Evolutionary conservation across 2,329 filamentous ascomycete species (phyloP), one percentile per base, ranked within the genome.

Genomic region (Drechslerella stenobrocha): DNA sequence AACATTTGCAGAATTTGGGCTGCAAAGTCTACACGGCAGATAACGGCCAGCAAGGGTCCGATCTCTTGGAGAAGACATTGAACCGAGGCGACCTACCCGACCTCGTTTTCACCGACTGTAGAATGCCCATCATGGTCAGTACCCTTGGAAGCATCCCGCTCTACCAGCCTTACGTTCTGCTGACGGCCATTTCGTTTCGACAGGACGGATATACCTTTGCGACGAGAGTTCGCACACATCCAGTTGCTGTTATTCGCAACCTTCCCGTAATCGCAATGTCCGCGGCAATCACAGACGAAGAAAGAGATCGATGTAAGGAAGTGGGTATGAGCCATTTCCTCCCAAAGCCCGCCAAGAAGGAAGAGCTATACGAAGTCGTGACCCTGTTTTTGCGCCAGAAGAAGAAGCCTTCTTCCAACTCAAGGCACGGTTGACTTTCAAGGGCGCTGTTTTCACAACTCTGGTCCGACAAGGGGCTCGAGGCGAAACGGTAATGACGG

Each of bases 161-260:
- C n/a, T n/a, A n/a, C n/a, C n/a, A n/a, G n/a, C n/a, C n/a, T n/a
- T n/a, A n/a, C n/a, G n/a, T n/a, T n/a, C n/a, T n/a, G n/a, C n/a
- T n/a, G n/a, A n/a, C n/a, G n/a, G n/a, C n/a, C n/a, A n/a, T n/a
- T n/a, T n/a, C n/a, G n/a, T n/a, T n/a, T n/a, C n/a, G n/a, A 42
- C 47, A 69, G 63, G 63, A 69, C 40, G 63, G 63, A 11, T 69
- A 69, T n/a, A 52, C 37, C 5, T 69, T 69, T n/a, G 40, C 63
- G 1, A 42, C 28, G 23, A 69, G 18, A 44, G 51, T 60, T 11
- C 63, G 56, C 20, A 69, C 55, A 11, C 63, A 69, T 24, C 63
- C 63, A 3, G 13, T 46, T 13, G 35, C 55, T 7, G 7, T 20
- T 20, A 60, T 69, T 22, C 44, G 56, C 9, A 15, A 48, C n/a